Base-by-base conservation (phyloP, 1,139 yeast genomes). In the Candida pseudoviswanathii region DNA sequence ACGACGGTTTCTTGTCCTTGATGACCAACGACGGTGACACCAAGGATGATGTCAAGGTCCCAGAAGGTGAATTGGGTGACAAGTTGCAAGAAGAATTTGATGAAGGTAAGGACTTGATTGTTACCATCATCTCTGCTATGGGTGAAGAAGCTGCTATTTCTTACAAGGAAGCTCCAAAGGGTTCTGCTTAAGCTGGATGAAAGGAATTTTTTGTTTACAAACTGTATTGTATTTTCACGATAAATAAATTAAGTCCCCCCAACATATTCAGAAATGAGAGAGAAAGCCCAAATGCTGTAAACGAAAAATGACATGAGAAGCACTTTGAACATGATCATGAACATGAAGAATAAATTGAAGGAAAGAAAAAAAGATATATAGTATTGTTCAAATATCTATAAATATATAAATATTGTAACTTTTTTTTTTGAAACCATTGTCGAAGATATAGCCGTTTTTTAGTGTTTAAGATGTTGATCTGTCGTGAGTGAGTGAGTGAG, bases 131-230 rank as follows among this genome's bases (percentile, higher is more conserved):
- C 77, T 76, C 96, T 64, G 96, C 99, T 67, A 94, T 94, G 99
- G 96, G 91, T 75, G 99, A 94, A 84, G 99, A 94, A 83, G 97
- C 97, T 71, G 96, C 96, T 67, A 86, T 92, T 73, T 85, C 97
- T 68, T 89, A 76, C 91, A 94, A 94, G 86, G 98, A 92, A 80
- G 97, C 97, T 73, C 96, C 98, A 80, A 89, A 87, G 65, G 60
- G 44, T 41, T 41, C 43, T 41, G 22, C 54, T 52, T 62, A 61
- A 59, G 56, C 49, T 49, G 46, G 44, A 25, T 51, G 46, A 44
- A 34, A 27, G n/a, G 16, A 26, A 21, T 41, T n/a, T n/a, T n/a
- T n/a, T n/a, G n/a, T n/a, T n/a, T n/a, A n/a, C n/a, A n/a, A n/a
- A n/a, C n/a, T n/a, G n/a, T n/a, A n/a, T n/a, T n/a, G n/a, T n/a